phyloP scores from a whole-genome alignment of 2,329 filamentous ascomycete genomes.

The Penicillium sp. region DNA sequence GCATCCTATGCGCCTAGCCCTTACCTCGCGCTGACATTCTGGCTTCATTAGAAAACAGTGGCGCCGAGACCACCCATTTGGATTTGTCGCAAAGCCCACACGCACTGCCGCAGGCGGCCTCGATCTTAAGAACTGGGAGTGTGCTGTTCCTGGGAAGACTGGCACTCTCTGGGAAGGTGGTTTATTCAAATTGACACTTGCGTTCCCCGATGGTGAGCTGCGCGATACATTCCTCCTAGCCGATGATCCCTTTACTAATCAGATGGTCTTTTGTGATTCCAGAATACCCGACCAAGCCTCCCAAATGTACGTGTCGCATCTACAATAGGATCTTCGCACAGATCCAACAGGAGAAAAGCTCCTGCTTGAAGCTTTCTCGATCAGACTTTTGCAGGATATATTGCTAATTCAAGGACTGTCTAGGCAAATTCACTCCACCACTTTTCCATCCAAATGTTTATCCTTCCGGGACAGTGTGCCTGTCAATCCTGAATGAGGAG shows the following conservation, averaged over 20 bases:
- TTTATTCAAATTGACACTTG: slow-evolving; percentile 87
- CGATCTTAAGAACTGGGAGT: slow-evolving; percentile 95
- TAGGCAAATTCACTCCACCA: slow-evolving; percentile 93
- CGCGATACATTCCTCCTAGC: slow-evolving; percentile 6
- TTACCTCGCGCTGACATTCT: slow-evolving; percentile 13
- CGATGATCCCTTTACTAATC: slow-evolving; percentile 13
- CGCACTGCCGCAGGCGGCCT: slow-evolving; percentile 75
- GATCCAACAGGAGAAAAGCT: background rate
- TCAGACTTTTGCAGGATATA: background rate
- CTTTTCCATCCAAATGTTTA: slow-evolving; percentile 99
- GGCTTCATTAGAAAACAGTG: slow-evolving; percentile 73
- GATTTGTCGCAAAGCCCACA: slow-evolving; percentile 87
- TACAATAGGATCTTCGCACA: background rate
- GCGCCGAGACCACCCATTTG: slow-evolving; percentile 94
- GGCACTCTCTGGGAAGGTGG: slow-evolving; percentile 99
- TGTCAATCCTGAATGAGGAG: slow-evolving; percentile 96
- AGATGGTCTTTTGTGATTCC: slow-evolving; percentile 17
- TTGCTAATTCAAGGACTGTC: slow-evolving; percentile 4
- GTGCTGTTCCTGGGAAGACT: slow-evolving; percentile 90
- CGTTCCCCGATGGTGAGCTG: slow-evolving; percentile 81
- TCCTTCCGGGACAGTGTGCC: slow-evolving; percentile 92
- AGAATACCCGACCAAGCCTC: slow-evolving; percentile 99
- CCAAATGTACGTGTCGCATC: slow-evolving; percentile 71
- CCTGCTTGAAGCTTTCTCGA: background rate
- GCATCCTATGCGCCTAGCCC: background rate